Percentiles rank a stretch among this genome's conserved stretches.
These are phyloP conservation scores for Funneliformis geosporum DNA, from an alignment of 192 early-diverging fungal species.

Conservation along the genomic window DNA sequence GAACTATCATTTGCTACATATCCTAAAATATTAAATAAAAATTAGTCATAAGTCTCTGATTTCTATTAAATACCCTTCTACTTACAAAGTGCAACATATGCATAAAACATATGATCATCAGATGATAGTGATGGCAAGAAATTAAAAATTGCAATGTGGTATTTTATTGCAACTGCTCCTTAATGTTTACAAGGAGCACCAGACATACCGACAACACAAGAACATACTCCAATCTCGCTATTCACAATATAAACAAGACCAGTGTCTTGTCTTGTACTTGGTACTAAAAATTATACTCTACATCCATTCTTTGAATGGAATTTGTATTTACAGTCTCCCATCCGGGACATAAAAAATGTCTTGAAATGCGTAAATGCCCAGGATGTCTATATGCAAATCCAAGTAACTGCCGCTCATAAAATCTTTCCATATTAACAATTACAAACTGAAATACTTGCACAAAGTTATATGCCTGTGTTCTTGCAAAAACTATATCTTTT, in stretches of 20 bases:
- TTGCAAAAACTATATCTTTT: neutral
- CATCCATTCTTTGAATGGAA: neutral
- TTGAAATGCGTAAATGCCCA: neutral
- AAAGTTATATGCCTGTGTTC: neutral
- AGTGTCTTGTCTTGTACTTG: neutral
- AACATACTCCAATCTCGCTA: neutral
- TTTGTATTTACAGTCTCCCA: neutral
- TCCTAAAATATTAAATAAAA: too few relatives aligned
- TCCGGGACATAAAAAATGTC: neutral
- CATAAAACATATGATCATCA: neutral
- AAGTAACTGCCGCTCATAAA: neutral
- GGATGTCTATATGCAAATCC: neutral
- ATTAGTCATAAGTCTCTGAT: too few relatives aligned
- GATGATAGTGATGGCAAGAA: neutral
- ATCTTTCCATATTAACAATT: neutral
- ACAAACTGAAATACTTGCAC: constrained; percentile 4
- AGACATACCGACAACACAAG: neutral
- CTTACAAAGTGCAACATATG: neutral
- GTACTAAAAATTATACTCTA: neutral
- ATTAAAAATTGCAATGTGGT: neutral
- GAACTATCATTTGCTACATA: too few relatives aligned
- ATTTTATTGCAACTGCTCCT: neutral
- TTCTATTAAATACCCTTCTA: too few relatives aligned
- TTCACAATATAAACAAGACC: neutral
- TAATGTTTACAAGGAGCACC: neutral